Base-by-base conservation (phyloP, 495 filamentous ascomycete species). In the Penicillium simplicissimum region DNA sequence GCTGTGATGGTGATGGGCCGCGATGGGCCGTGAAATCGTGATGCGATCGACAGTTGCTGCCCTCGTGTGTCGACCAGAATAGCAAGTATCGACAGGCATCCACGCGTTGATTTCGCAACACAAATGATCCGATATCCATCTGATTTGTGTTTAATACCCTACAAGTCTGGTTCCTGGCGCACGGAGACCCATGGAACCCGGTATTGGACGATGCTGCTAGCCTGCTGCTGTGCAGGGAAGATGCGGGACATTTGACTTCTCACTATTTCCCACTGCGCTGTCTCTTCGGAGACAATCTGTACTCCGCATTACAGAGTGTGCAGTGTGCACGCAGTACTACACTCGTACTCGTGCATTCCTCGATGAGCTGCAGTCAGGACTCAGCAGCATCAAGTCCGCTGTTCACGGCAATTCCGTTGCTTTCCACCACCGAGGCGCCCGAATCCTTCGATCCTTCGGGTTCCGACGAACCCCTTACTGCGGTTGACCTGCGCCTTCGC, bases 81-180 rank as follows among this genome's bases (percentile, higher is more conserved):
- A 69, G 69, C 62, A 72, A 57, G 63, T 63, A 69, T 67, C 69
- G 69, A 69, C 69, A 69, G 67, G 64, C 60, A 72, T 62, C 61
- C 62, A 63, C 59, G 34, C n/a, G 19, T n/a, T 3, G 43, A 21
- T 42, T n/a, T 38, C 54, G 45, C 28, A 31, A 7, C 28, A 31
- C 28, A 4, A 31, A 31, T 31, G 28, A 31, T 31, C 28, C 28
- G 28, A 31, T 31, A 7, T 31, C 9, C 9, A 34, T 55, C 21
- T 28, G 53, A 37, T 53, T 53, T 49, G 45, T 31, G 45, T 49
- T 49, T 5, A 31, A 23, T 23, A 13, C 11, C 21, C 23, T 42
- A 25, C 23, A 63, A 58, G 38, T 55, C 38, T 15, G 57, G 58
- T 64, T 64, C 57, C 54, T 52, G 54, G 59, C 54, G 59, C 45